These are phyloP conservation scores for Salisapilia sapeloensis DNA, from an alignment of 352 stramenopile genomes.

Conservation along the genomic window DNA sequence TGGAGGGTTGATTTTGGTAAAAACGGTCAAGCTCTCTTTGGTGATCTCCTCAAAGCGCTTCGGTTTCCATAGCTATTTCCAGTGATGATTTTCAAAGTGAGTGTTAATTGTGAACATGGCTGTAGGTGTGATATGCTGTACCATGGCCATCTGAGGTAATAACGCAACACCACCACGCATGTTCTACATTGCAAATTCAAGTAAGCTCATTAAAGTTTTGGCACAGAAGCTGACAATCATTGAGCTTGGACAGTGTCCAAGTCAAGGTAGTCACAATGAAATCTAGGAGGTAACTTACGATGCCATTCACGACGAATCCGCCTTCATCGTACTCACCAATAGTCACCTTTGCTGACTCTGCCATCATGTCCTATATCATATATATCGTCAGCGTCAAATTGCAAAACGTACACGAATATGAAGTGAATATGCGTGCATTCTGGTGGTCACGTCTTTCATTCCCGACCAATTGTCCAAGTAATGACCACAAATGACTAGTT, in stretches of 20 bases:
- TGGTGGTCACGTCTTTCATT: too few species aligned
- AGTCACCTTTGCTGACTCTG: slow-evolving; percentile 55
- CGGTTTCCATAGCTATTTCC: slow-evolving; percentile 58
- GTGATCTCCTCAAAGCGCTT: slow-evolving; percentile 64
- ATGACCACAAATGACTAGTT: too few species aligned
- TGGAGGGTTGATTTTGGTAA: slow-evolving; percentile 57
- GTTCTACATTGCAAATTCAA: slow-evolving; percentile 18
- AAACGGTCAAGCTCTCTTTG: slow-evolving; percentile 51
- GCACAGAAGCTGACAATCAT: too few species aligned
- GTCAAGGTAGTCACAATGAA: too few species aligned
- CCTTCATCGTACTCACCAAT: slow-evolving; percentile 75
- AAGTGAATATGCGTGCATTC: slow-evolving; percentile 8
- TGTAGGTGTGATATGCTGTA: slow-evolving; percentile 5
- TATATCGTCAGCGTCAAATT: neutral
- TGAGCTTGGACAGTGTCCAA: too few species aligned
- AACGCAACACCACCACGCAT: slow-evolving; percentile 60
- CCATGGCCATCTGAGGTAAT: slow-evolving; percentile 61
- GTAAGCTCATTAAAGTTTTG: too few species aligned
- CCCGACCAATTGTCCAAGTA: too few species aligned
- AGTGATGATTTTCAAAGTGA: slow-evolving; percentile 1
- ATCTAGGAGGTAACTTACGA: slow-evolving; percentile 11
- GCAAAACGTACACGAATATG: slow-evolving; percentile 1
- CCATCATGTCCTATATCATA: slow-evolving; percentile 56
- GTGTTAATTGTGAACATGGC: neutral
- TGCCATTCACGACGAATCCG: slow-evolving; percentile 69